Evolutionary conservation across 2,329 filamentous ascomycete species (phyloP), one percentile per base, ranked within the genome.

Genomic region (Sphaerostilbella broomeana): DNA sequence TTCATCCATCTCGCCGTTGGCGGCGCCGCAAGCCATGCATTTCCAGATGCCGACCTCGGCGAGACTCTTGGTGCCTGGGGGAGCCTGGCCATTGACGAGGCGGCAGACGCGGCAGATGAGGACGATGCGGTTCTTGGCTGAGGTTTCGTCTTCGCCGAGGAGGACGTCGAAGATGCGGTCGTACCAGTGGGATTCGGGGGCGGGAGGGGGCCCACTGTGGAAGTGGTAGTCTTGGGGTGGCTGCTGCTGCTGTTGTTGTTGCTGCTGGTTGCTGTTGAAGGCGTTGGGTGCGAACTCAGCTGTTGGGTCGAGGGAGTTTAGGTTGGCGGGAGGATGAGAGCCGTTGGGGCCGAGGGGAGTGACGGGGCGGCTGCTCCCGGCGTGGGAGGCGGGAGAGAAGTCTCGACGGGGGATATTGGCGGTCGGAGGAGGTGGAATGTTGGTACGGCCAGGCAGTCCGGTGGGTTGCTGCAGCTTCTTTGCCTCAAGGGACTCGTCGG

Each of bases 41-140:
- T 81, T 79, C 92, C 92, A 98, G 45, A 72, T 71, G 2, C 90
- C 92, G 1, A 98, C 55, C 36, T 95, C 89, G 26, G 85, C 78
- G 1, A 90, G 64, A 1, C 72, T 77, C 50, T 79, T 83, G 0
- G 84, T 81, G 1, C 92, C 92, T 0, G 92, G 90, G 2, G 92
- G 89, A 4, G 92, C 92, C 58, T 95, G 92, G 1, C 94, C 92
- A 57, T 98, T 98, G 33, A 98, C 89, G 2, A 95, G 74, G 20
- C 86, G 75, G 59, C 92, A 98, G 26, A 75, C 70, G 21, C 69
- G 62, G 63, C 92, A 98, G 40, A 98, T 86, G 47, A 98, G 69
- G 6, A 81, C 90, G 43, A 95, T 78, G 13, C 92, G 80, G 61
- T 97, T 97, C 67, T 88, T 94, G 3, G 90, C 78, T 10, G 85